These are phyloP conservation scores for Citrus cavaleriei DNA, from an alignment of 345 rosid genomes.

Conservation along the genomic window DNA sequence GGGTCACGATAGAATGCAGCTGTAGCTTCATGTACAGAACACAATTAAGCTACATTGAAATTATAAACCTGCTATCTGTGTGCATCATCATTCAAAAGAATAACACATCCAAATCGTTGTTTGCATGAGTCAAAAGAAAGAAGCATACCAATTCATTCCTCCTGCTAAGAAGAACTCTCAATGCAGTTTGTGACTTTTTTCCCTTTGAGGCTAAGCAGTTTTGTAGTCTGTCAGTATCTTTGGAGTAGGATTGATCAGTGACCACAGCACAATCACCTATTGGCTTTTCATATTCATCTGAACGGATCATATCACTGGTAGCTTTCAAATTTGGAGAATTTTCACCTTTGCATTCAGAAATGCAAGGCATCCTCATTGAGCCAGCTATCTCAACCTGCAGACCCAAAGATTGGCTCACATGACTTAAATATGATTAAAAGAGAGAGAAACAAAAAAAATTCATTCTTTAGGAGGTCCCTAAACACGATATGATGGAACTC, in stretches of 20 bases:
- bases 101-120: background rate
- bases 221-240: slow-evolving; percentile 34
- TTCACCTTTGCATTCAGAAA: slow-evolving; percentile 28
- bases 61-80: background rate
- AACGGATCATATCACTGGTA: background rate
- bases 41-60: background rate
- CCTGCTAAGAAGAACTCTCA: slow-evolving; percentile 41
- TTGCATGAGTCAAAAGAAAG: slow-evolving; percentile 9
- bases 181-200: slow-evolving; percentile 42
- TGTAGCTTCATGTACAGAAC: background rate
- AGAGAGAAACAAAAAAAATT: background rate
- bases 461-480: background rate
- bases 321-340: slow-evolving; percentile 22
- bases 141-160: slow-evolving; percentile 63
- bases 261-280: slow-evolving; percentile 14
- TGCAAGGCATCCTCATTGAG: background rate
- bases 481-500: background rate
- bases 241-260: slow-evolving; percentile 22
- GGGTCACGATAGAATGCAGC: background rate
- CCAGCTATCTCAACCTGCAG: slow-evolving; percentile 24
- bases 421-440: background rate
- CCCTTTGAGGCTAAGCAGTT: slow-evolving; percentile 39
- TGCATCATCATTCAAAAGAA: background rate
- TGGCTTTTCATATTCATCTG: slow-evolving; percentile 14
- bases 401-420: background rate